Conservation (phyloP, 371 early-diverging fungal species). For the Apophysomyces sp. region DNA sequence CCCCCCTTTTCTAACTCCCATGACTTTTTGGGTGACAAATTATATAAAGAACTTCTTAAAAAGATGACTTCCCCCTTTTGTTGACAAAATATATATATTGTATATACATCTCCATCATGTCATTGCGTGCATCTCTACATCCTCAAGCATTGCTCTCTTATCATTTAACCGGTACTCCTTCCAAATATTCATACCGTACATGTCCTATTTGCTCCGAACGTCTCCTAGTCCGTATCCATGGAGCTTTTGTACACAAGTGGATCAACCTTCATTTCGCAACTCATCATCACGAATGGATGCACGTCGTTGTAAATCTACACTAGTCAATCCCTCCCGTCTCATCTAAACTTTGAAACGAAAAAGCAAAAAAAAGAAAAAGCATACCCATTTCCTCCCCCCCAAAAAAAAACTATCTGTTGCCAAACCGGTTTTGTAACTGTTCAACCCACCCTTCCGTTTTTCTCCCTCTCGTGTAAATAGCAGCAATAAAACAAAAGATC, state of each 20-base stretch:
- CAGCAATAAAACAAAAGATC: background rate
- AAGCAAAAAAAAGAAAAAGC: background rate
- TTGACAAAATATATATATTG: background rate
- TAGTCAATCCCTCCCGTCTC: background rate
- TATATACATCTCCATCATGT: background rate
- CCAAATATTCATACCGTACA: constrained; percentile 39
- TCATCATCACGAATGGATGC: constrained; percentile 48
- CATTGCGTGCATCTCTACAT: background rate
- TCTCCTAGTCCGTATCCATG: constrained; percentile 46
- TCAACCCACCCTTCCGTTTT: background rate
- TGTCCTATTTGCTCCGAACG: constrained; percentile 52
- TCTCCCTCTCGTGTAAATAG: constrained; percentile 2
- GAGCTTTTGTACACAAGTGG: constrained; percentile 49
- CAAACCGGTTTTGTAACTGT: background rate
- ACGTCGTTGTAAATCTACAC: constrained; percentile 50
- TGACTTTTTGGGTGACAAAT: background rate
- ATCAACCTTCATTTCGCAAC: constrained; percentile 46
- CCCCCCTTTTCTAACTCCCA: background rate
- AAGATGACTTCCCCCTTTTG: background rate
- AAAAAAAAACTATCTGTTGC: background rate
- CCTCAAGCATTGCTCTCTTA: background rate
- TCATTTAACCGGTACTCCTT: background rate
- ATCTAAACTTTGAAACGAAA: background rate
- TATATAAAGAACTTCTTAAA: background rate
- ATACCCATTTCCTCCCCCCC: background rate